Base-by-base conservation (phyloP, 768 basidiomycete species). In the Ramaria sp. region DNA sequence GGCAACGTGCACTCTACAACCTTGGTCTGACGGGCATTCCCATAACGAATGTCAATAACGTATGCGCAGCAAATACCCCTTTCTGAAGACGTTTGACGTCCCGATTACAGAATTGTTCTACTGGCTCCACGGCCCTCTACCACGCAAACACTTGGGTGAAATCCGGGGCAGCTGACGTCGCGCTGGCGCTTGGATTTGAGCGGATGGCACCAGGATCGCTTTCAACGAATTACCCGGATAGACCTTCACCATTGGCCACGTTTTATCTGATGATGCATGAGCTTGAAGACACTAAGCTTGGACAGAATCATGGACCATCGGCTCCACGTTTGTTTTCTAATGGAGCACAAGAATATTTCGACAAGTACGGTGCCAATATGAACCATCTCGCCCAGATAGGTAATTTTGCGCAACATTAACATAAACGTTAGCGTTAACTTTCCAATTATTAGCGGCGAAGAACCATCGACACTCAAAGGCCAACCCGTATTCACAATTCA, bases 401-500 rank as follows among this genome's bases (percentile, higher is more conserved):
- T 88, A 64, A 15, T 75, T 63, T 34, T 20, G n/a, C 63, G 5
- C 12, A 19, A 15, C 13, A n/a, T 24, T 11, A 50, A 0, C 34
- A 37, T 59, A 30, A 4, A n/a, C 39, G 1, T 34, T 17, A 5
- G 19, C 38, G 1, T 31, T 17, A 13, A 30, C 3, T 12, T n/a
- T 12, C 24, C 41, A 33, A 27, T 30, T 22, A 33, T 1, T 57
- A 88, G 88, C 87, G 30, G 80, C 85, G 20, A 91, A 93, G 75
- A 91, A 89, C 63, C 89, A 91, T 66, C 80, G 76, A 58, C 89
- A 92, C 66, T 87, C 87, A 0, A 65, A 83, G 56, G 85, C 86
- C 56, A 91, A 93, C 62, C 88, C 88, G 0, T 93, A 92, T 62
- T 84, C 87, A 0, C 91, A 93, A 66, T 93, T 93, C 68, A 78